These are phyloP conservation scores for Chenopodium berlandieri DNA, from an alignment of 148 eudicot genomes.

Conservation along the genomic window DNA sequence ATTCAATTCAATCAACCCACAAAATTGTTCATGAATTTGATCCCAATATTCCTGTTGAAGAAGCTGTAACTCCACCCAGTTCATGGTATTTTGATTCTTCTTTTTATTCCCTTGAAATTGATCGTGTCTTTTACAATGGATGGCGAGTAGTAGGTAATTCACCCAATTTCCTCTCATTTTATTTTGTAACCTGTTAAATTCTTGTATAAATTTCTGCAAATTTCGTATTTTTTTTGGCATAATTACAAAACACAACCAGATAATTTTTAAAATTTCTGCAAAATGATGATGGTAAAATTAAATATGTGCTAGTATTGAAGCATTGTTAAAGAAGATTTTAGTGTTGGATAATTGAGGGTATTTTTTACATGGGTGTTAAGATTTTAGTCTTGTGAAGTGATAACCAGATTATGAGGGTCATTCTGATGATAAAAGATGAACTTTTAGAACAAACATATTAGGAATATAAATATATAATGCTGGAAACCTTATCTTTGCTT, in stretches of 20 bases:
- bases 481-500: not conserved
- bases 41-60: slow-evolving; percentile 74
- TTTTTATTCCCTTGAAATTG: slow-evolving; percentile 64
- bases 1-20: slow-evolving; percentile 18
- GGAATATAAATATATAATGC: not conserved
- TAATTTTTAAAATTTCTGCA: too few relatives aligned
- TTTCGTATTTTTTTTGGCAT: not conserved
- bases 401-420: not conserved
- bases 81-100: slow-evolving; percentile 78
- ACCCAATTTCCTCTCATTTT: not conserved
- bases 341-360: too few relatives aligned
- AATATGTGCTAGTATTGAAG: too few relatives aligned
- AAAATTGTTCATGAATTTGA: slow-evolving; percentile 53
- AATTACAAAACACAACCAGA: too few relatives aligned
- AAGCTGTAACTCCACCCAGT: slow-evolving; percentile 81
- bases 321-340: too few relatives aligned
- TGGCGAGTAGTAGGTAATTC: slow-evolving; percentile 85
- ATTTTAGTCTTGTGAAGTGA: not conserved
- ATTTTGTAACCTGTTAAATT: not conserved
- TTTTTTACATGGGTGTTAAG: too few relatives aligned
- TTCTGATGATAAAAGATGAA: not conserved
- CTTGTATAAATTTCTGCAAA: too few relatives aligned
- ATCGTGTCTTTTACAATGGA: slow-evolving; percentile 72
- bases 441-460: not conserved
- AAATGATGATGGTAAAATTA: not conserved